Evolutionary conservation across 164 flowering plant species (phyloP), one percentile per base, ranked within the genome.

Genomic region (Nelumbo lutea): DNA sequence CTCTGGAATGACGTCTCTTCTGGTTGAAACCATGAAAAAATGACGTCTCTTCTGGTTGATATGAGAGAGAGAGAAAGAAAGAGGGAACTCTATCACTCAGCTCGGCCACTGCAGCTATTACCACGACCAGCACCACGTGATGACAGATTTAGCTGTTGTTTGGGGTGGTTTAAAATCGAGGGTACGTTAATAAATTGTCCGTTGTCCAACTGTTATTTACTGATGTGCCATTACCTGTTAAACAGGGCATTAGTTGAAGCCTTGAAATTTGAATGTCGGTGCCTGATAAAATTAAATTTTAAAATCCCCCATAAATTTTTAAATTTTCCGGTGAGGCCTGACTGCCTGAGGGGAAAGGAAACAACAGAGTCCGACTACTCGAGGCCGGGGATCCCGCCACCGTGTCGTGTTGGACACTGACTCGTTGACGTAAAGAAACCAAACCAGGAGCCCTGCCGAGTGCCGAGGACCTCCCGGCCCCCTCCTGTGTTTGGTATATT

Each of bases 311-410:
- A 53, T 9, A 9, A 27, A 27, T 27, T 27, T 27, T 27, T 27
- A 27, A 27, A 27, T 27, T 27, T 27, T 27, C 27, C 27, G 27
- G 27, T 27, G 27, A 27, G 27, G 27, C 27, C 4, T 9, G 57
- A 53, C 4, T 9, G n/a, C 13, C 8, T 3, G n/a, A 53, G 11
- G 13, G 13, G n/a, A 5, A 40, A 59, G 9, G 41, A 59, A 59
- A 41, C 0, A 59, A 1, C 6, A 39, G 9, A 9, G 39, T 38
- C 41, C 27, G 61, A 58, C 9, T 27, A 27, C 42, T 27, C 61
- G 51, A n/a, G 72, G 69, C 73, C 79, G 79, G 60, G 76, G 73
- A 77, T 77, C 76, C 52, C 76, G 79, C 69, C 62, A 4, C 11
- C 43, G 67, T 73, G 76, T 70, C 70, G 76, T 71, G 27, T 0